Evolutionary conservation across 2,329 filamentous ascomycete species (phyloP), one percentile per base, ranked within the genome.

Genomic region (Pseudogymnoascus sp.): DNA sequence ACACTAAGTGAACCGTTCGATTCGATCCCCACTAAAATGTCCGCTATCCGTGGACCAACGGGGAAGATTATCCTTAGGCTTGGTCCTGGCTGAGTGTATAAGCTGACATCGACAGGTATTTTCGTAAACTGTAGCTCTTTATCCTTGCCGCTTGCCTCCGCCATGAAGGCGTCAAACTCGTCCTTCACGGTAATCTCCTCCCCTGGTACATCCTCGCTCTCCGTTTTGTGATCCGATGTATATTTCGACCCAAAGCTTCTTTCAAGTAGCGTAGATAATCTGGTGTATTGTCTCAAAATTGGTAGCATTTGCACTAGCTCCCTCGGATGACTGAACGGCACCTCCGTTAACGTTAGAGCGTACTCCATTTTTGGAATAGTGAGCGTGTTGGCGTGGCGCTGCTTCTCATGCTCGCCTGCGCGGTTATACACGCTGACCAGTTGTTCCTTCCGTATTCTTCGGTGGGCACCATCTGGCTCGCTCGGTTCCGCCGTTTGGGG

Each of bases 231-330:
- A 23, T 49, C 33, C 2, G 64, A n/a, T 8, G 41, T 62, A 21
- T 41, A 33, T 7, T 49, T 37, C 3, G 38, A 61, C 37, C 77
- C 78, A 69, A 91, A 89, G 63, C 81, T 85, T 59, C 83, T 84
- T 62, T 81, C 77, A 3, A 93, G 78, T 2, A 95, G 74, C 0
- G 79, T 83, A 25, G 85, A 85, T 4, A 91, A 77, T 67, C 89
- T 86, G 0, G 88, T 88, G 70, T 91, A 95, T 72, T 95, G 90
- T 12, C 91, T 81, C 14, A 95, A 77, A 3, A 82, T 78, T 0
- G 90, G 89, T n/a, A 96, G 79, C 71, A 93, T 84, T 61, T 84
- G 81, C 5, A 93, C 77, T 3, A 96, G 77, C 71, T 96, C 90
- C 59, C 86, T 83, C 0, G 91, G 91, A 69, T 96, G 91, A 2